Percentiles rank a stretch among this genome's conserved stretches.
These are phyloP conservation scores for Nannochloris sp. DNA, from an alignment of 139 green algal genomes.

Conservation along the genomic window DNA sequence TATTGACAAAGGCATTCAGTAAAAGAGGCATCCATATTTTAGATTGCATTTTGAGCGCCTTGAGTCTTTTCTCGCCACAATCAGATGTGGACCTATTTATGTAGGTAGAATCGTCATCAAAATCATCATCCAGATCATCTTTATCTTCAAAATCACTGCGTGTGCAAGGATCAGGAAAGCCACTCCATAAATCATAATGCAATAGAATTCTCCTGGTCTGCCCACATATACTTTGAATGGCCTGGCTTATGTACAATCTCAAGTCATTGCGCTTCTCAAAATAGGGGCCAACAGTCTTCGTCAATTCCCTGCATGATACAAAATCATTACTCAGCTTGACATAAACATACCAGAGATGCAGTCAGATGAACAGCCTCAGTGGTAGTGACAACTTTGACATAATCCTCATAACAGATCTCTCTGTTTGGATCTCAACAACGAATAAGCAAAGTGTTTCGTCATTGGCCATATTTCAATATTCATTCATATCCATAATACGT, in stretches of 20 bases:
- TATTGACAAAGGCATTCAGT: conserved; percentile 67
- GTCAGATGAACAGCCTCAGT: conserved; percentile 24
- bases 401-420: neutral
- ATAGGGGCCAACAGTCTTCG: conserved; percentile 36
- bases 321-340: no score
- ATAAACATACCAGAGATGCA: no score
- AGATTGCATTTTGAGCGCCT: conserved; percentile 41
- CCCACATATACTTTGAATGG: conserved; percentile 37
- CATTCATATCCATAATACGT: neutral
- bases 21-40: conserved; percentile 79
- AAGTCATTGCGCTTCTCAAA: conserved; percentile 64
- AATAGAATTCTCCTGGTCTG: conserved; percentile 25
- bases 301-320: conserved; percentile 17
- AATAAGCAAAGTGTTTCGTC: conserved; percentile 22
- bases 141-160: neutral
- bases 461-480: conserved; percentile 8
- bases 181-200: neutral
- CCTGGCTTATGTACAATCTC: conserved; percentile 40
- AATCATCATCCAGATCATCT: neutral
- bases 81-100: neutral
- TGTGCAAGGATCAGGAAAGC: neutral
- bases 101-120: neutral
- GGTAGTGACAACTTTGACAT: conserved; percentile 48
- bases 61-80: conserved; percentile 9
- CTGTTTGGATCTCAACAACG: conserved; percentile 46